Base-by-base conservation (phyloP, 2,329 filamentous ascomycete genomes). In the Aspergillus viridinutans region DNA sequence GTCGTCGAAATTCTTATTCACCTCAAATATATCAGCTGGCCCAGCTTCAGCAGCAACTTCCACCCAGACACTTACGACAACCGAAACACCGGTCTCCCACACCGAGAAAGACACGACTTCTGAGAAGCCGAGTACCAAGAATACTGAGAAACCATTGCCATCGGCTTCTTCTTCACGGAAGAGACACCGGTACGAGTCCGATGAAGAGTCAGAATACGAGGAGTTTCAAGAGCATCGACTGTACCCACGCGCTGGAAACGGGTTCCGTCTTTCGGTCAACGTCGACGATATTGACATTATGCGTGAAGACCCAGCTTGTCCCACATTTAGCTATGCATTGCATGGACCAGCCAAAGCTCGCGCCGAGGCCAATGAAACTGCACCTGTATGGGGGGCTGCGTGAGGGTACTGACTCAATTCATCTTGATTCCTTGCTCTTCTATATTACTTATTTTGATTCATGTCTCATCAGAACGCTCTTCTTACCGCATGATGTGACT, bases 231-330 rank as follows among this genome's bases (percentile, higher is more conserved):
- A 82, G 49, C 84, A 85, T 64, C 80, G 83, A 28, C 79, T 85
- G 47, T 88, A 88, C 62, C 85, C 85, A 0, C 81, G 81, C 60
- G 77, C 85, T 6, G 86, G 86, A 1, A 80, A 85, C 54, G 86
- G 86, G 1, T 74, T 89, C 28, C 80, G 78, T 25, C 67, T 88
- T 21, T 78, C 81, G 6, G 78, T 80, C 0, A 83, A 87, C 61
- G 78, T 77, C 20, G 80, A 84, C 26, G 85, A 88, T 66, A 63
- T 86, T 42, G 78, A 84, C 56, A 86, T 85, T 75, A 69, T 89
- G 25, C 80, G 85, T 7, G 86, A 88, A 62, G 82, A 85, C 51
- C 79, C 81, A 43, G 66, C 73, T 25, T 80, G 79, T 63, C 75
- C 78, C 23, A 84, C 83, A 0, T 86, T 86, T 64, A 85, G 80